These are phyloP conservation scores for Penicillium herquei DNA, from an alignment of 495 filamentous ascomycete genomes.

Conservation along the genomic window DNA sequence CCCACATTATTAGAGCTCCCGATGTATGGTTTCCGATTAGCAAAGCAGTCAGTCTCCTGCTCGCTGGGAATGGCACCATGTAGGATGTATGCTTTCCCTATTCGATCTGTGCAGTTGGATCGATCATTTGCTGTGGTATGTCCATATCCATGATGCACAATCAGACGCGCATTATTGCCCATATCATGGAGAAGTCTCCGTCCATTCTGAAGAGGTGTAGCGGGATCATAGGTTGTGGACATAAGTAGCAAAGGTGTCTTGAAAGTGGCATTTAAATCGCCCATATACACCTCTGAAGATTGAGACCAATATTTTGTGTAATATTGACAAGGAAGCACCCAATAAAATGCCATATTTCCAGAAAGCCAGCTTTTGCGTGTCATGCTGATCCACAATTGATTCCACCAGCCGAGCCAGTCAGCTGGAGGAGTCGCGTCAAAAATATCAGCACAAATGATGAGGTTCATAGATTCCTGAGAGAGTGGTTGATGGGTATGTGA, in stretches of 20 bases:
- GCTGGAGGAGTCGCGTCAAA: slow-evolving; percentile 14
- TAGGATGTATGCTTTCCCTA: slow-evolving; percentile 16
- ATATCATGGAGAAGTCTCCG: slow-evolving; percentile 15
- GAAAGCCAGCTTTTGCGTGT: slow-evolving; percentile 18
- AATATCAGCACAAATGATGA: slow-evolving; percentile 20
- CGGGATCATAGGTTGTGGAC: slow-evolving; percentile 17
- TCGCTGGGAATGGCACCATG: slow-evolving; percentile 9
- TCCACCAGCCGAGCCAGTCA: slow-evolving; percentile 19
- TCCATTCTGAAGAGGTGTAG: slow-evolving; percentile 19
- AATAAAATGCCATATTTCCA: slow-evolving; percentile 17
- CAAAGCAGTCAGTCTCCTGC: slow-evolving; percentile 13
- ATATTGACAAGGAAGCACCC: slow-evolving; percentile 16
- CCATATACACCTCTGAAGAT: slow-evolving; percentile 18
- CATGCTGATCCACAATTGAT: slow-evolving; percentile 13
- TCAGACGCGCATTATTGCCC: slow-evolving; percentile 16
- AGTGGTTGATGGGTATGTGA: neutral
- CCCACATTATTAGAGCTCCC: too few species aligned
- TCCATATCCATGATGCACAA: slow-evolving; percentile 19
- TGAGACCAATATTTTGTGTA: slow-evolving; percentile 15
- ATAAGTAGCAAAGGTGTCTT: slow-evolving; percentile 14
- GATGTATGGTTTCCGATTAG: slow-evolving; percentile 14
- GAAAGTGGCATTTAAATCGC: slow-evolving; percentile 19
- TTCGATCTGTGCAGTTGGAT: slow-evolving; percentile 15
- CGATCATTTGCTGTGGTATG: slow-evolving; percentile 15
- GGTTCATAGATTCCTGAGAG: slow-evolving; percentile 8